These are phyloP conservation scores for Austroboletus rostrupii DNA, from an alignment of 1,284 basidiomycete species.

Conservation along the genomic window DNA sequence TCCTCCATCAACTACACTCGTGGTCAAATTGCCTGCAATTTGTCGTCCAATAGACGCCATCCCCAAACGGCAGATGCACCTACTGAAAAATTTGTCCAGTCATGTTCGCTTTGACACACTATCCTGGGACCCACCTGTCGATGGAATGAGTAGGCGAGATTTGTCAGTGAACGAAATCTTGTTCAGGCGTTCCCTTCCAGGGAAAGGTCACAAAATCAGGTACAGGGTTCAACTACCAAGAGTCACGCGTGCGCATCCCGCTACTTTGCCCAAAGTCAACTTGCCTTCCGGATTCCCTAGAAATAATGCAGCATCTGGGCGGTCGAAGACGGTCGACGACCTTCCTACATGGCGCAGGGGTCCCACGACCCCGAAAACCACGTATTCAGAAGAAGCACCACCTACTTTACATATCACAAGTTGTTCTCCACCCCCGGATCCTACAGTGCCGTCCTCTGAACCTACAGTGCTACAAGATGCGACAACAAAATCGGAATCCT, in stretches of 20 bases:
- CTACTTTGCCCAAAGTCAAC: constrained; percentile 40
- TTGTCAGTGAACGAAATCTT: constrained; percentile 70
- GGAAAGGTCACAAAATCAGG: constrained; percentile 43
- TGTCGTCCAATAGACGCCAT: constrained; percentile 42
- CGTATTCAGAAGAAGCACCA: constrained; percentile 10
- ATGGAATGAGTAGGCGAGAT: constrained; percentile 57
- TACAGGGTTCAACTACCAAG: constrained; percentile 57
- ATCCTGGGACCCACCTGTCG: constrained; percentile 74
- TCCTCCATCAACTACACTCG: constrained; percentile 47
- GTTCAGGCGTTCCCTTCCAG: constrained; percentile 44
- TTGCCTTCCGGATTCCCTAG: constrained; percentile 36
- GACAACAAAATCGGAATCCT: constrained; percentile 18
- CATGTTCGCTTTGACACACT: constrained; percentile 63
- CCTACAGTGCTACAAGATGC: constrained; percentile 7
- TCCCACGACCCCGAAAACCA: constrained; percentile 8
- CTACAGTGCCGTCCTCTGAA: constrained; percentile 8
- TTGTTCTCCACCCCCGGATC: constrained; percentile 26
- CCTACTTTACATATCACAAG: constrained; percentile 26
- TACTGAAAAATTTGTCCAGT: constrained; percentile 36
- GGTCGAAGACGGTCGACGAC: constrained; percentile 47
- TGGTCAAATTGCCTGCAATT: constrained; percentile 55
- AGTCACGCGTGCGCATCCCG: constrained; percentile 10
- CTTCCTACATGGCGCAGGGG: constrained; percentile 57
- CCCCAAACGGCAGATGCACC: constrained; percentile 42
- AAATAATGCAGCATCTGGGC: constrained; percentile 38